Conservation (phyloP, 345 rosid species). For the Mangifera indica region DNA sequence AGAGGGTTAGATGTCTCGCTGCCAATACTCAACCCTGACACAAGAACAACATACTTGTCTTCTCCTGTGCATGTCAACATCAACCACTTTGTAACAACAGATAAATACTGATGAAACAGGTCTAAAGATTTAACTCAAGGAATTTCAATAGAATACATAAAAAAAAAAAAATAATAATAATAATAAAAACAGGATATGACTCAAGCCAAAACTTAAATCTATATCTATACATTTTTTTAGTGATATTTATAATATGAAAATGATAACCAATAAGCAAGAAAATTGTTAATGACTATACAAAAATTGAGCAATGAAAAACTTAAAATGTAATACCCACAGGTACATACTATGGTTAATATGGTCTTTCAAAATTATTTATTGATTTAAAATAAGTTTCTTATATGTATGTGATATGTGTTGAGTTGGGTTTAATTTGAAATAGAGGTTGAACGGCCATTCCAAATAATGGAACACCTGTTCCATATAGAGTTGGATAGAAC, state of each 20-base stretch:
- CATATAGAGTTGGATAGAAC: too few relatives aligned
- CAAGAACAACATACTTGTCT: slow-evolving; percentile 75
- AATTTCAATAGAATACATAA: not conserved
- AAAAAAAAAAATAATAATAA: too few relatives aligned
- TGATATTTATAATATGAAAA: too few relatives aligned
- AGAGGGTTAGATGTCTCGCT: slow-evolving; percentile 73
- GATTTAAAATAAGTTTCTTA: too few relatives aligned
- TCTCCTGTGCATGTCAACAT: slow-evolving; percentile 52
- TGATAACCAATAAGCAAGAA: not conserved
- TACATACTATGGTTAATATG: too few relatives aligned
- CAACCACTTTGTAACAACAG: slow-evolving; percentile 22
- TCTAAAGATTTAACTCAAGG: not conserved
- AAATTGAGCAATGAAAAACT: slow-evolving; percentile 1
- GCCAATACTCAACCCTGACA: slow-evolving; percentile 82
- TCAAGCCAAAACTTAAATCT: not conserved
- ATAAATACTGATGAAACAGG: slow-evolving; percentile 6
- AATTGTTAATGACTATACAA: not conserved
- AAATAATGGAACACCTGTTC: too few relatives aligned
- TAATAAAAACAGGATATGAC: too few relatives aligned
- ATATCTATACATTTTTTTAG: not conserved
- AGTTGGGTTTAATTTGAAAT: too few relatives aligned
- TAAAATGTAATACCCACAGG: too few relatives aligned
- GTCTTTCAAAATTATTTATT: too few relatives aligned
- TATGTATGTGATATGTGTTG: too few relatives aligned
- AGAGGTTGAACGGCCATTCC: too few relatives aligned